These are phyloP conservation scores for Populus deltoides DNA, from an alignment of 345 rosid genomes.

Conservation along the genomic window DNA sequence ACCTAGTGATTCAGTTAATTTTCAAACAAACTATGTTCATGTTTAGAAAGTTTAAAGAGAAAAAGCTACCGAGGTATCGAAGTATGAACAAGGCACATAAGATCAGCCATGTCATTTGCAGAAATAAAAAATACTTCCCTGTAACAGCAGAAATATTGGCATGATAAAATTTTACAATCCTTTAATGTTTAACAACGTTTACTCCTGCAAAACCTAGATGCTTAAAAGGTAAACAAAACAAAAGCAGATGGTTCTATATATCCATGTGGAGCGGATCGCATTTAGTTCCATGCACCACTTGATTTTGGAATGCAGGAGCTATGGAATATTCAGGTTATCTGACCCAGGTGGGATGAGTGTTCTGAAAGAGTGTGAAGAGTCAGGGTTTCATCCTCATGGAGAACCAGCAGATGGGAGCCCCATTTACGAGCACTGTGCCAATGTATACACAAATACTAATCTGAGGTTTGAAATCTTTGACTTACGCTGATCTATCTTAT, in stretches of 20 bases:
- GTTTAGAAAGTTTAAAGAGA: background rate
- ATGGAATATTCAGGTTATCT: slow-evolving; percentile 69
- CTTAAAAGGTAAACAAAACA: background rate
- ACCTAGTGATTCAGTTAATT: background rate
- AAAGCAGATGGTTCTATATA: background rate
- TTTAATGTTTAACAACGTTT: background rate
- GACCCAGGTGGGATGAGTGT: slow-evolving; percentile 75
- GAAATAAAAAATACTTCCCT: background rate
- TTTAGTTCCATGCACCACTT: background rate
- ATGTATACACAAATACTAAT: slow-evolving; percentile 78
- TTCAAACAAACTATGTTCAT: background rate
- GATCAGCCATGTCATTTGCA: background rate
- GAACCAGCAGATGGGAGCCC: slow-evolving; percentile 72
- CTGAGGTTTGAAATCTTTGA: slow-evolving; percentile 88
- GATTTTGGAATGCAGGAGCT: slow-evolving; percentile 40
- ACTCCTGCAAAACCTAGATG: background rate
- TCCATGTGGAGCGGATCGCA: background rate
- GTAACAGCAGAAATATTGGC: background rate
- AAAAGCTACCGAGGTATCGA: background rate
- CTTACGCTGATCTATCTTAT: slow-evolving; percentile 46
- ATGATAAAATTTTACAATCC: background rate
- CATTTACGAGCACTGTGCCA: slow-evolving; percentile 65
- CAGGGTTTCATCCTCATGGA: slow-evolving; percentile 70
- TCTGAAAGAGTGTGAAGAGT: slow-evolving; percentile 60
- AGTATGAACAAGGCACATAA: background rate